phyloP scores from a whole-genome alignment of 805 yeast genomes.

The Candida xyloterini region DNA sequence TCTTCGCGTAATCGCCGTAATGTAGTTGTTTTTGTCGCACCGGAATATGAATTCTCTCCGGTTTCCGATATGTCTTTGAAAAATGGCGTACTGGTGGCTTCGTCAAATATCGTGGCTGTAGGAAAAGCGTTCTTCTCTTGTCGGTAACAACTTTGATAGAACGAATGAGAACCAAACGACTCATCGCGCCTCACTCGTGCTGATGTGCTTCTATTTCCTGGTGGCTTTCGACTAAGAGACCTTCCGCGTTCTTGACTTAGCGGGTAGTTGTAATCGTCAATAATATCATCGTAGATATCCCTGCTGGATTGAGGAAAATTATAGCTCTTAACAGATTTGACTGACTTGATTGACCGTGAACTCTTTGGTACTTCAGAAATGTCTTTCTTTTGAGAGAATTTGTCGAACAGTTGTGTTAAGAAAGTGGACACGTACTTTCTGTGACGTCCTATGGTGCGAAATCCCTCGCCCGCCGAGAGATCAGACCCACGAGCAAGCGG shows the following conservation, averaged over 20 bases:
- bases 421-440: constrained; percentile 9
- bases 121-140: constrained; percentile 9
- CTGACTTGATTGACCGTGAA: constrained; percentile 7
- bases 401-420: constrained; percentile 10
- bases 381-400: constrained; percentile 7
- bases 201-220: constrained; percentile 13
- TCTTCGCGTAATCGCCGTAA: constrained; percentile 14
- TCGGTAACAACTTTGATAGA: constrained; percentile 1
- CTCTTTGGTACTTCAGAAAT: constrained; percentile 5
- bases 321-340: constrained; percentile 7
- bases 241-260: constrained; percentile 12
- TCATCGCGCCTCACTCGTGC: constrained; percentile 6
- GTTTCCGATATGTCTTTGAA: constrained; percentile 14
- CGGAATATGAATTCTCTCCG: constrained; percentile 5
- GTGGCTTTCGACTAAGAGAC: constrained; percentile 9
- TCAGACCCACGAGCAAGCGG: background rate
- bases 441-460: constrained; percentile 1
- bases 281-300: constrained; percentile 19
- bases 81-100: constrained; percentile 19
- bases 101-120: constrained; percentile 16
- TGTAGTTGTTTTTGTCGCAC: constrained; percentile 11
- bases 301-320: constrained; percentile 10
- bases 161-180: constrained; percentile 8
- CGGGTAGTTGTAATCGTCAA: constrained; percentile 20
- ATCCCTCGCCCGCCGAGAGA: background rate